A percentile compares a stretch with the other conserved stretches of the same genome.
These are phyloP conservation scores for Spiraea crenata DNA, from an alignment of 331 rosid species.

Conservation along the genomic window DNA sequence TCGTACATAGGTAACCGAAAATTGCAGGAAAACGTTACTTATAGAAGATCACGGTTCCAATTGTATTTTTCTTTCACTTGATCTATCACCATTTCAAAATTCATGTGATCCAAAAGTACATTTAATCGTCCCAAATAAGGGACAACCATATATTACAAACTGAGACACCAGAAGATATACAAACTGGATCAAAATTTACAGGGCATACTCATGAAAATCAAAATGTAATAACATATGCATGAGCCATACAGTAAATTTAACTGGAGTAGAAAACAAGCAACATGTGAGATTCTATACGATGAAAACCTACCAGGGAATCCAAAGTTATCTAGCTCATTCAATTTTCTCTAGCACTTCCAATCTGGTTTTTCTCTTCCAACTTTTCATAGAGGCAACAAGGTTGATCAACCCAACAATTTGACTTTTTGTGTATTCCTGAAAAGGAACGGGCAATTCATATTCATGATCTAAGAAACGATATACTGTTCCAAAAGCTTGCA, in stretches of 20 bases:
- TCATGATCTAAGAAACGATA: constrained; percentile 7
- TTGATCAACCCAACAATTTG: constrained; percentile 86
- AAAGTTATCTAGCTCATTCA: constrained; percentile 46
- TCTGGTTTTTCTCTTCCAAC: constrained; percentile 97
- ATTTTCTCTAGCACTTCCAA: constrained; percentile 86
- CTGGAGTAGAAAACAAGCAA: constrained; percentile 14
- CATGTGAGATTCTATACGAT: constrained; percentile 1
- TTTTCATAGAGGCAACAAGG: constrained; percentile 92
- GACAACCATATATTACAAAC: constrained; percentile 39
- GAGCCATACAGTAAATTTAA: constrained; percentile 21
- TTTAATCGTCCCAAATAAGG: constrained; percentile 36
- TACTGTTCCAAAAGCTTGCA: background rate
- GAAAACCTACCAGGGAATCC: constrained; percentile 8
- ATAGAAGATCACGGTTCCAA: background rate
- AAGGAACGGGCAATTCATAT: constrained; percentile 14
- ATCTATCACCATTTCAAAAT: constrained; percentile 19
- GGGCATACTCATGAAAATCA: constrained; percentile 27
- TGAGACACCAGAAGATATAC: constrained; percentile 31
- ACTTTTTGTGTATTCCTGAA: constrained; percentile 86
- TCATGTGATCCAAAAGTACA: constrained; percentile 33
- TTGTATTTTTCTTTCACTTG: constrained; percentile 3
- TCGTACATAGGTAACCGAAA: background rate
- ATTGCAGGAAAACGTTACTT: background rate
- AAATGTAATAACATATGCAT: constrained; percentile 44
- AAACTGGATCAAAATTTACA: constrained; percentile 30